Evolutionary conservation across 192 early-diverging fungal genomes (phyloP), one percentile per base, ranked within the genome.

Genomic region (Chytriomyces sp.): DNA sequence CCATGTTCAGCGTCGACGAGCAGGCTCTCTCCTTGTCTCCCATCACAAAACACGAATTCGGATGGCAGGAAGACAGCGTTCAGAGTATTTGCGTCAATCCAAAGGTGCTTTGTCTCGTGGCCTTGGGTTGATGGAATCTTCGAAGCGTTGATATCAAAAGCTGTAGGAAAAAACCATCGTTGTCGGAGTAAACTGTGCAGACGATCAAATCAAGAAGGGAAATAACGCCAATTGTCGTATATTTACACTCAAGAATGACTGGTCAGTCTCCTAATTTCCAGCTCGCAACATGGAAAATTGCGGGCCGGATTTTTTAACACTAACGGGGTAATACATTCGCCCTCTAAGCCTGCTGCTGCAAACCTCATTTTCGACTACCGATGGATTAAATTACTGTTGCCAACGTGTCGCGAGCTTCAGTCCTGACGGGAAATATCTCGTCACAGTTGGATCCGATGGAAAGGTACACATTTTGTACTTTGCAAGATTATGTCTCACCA

Each of bases 51-150:
- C 75, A 81, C 49, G 56, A 58, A 33, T 81, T 85, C 67, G 41
- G 53, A 38, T 72, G 64, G 73, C 83, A 88, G 5, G 93, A 95
- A 59, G 95, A 97, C 81, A 91, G 92, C 3, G 92, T 93, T 34
- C 92, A 91, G 83, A 89, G 89, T 54, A 70, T 97, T 5, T 85
- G 88, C 54, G 79, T 89, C 7, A 91, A 94, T 82, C 93, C 94
- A 60, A 87, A 79, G 79, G 93, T 92, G 81, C 68, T 64, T 55
- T 14, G 3, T 54, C 38, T 63, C 12, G 56, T 22, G 17, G 44
- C 44, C 22, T n/a, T 49, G 44, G 22, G 14, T 49, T 49, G 44
- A n/a, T 22, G 14, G 44, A 49, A 49, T n/a, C 44, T 49, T 49
- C 44, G 44, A n/a, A n/a, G 44, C 44, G 14, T 49, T 49, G 17